phyloP scores from a whole-genome alignment of 176 grass and related monocot genomes.

The Aegilops tauschii region DNA sequence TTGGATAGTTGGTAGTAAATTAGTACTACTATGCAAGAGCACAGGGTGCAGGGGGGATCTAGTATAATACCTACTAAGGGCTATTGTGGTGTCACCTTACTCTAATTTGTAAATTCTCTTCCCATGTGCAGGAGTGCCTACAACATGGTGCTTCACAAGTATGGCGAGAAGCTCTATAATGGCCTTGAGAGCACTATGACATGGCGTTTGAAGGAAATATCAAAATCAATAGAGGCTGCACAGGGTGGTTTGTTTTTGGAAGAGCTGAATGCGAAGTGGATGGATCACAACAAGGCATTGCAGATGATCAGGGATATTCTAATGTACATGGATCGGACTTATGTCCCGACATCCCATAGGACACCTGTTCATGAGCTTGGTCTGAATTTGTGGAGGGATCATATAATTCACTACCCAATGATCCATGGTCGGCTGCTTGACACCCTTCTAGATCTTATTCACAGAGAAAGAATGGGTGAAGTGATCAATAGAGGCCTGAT shows the following conservation, averaged over 20 bases:
- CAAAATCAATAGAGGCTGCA: constrained; percentile 66
- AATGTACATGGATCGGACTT: constrained; percentile 97
- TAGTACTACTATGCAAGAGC: neutral
- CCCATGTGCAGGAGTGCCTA: constrained; percentile 73
- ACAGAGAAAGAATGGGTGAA: constrained; percentile 77
- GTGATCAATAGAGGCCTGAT: constrained; percentile 87
- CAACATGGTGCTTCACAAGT: constrained; percentile 99
- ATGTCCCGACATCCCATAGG: constrained; percentile 52
- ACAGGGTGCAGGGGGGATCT: too few species aligned
- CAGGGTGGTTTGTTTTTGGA: constrained; percentile 90
- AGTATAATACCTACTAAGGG: neutral
- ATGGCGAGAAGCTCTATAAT: constrained; percentile 77
- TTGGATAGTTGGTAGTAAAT: neutral
- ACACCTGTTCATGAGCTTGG: constrained; percentile 90
- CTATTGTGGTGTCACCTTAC: neutral
- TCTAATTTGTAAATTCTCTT: constrained; percentile 1
- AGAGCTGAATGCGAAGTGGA: constrained; percentile 80
- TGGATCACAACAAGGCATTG: constrained; percentile 88
- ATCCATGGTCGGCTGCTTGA: constrained; percentile 67
- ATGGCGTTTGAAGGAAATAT: constrained; percentile 73
- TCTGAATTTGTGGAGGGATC: constrained; percentile 88
- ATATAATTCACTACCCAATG: constrained; percentile 71
- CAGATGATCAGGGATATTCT: constrained; percentile 95
- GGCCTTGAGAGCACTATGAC: constrained; percentile 77
- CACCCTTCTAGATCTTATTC: constrained; percentile 84